phyloP scores from a whole-genome alignment of 352 stramenopile species.

The Phytopythium oedochilum region DNA sequence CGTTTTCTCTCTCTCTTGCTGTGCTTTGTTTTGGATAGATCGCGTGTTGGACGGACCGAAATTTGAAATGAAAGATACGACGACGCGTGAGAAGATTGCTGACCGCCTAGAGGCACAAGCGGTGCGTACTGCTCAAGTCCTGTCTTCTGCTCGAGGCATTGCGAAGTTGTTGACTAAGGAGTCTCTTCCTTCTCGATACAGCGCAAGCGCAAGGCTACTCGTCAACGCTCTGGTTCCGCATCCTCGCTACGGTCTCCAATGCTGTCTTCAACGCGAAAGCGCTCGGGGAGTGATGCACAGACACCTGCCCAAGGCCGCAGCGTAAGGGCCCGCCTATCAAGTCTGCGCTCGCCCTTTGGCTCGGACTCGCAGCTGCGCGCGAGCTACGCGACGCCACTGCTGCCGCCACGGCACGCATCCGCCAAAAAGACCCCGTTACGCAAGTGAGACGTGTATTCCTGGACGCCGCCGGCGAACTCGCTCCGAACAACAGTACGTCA shows the following conservation, averaged over 20 bases:
- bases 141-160: too few species aligned
- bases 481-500: too few species aligned
- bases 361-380: constrained; percentile 64
- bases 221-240: background rate
- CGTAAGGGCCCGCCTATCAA: constrained; percentile 52
- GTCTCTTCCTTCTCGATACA: background rate
- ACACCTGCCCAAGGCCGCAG: constrained; percentile 19
- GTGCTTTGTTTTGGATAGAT: constrained; percentile 16
- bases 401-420: constrained; percentile 20
- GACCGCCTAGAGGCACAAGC: constrained; percentile 51
- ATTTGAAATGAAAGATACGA: constrained; percentile 67
- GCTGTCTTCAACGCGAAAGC: constrained; percentile 23
- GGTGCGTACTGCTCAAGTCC: constrained; percentile 25
- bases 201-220: constrained; percentile 4
- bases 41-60: constrained; percentile 29
- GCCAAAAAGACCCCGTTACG: constrained; percentile 15
- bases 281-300: constrained; percentile 9
- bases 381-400: constrained; percentile 71
- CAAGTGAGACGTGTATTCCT: constrained; percentile 12
- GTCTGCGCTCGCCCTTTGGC: constrained; percentile 46
- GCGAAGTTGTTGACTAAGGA: too few species aligned
- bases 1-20: background rate
- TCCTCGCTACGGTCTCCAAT: constrained; percentile 4
- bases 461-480: too few species aligned
- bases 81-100: constrained; percentile 58